A percentile compares a stretch with the other conserved stretches of the same genome.
phyloP scores from a whole-genome alignment of 768 basidiomycete genomes.

The Pisolithus albus region DNA sequence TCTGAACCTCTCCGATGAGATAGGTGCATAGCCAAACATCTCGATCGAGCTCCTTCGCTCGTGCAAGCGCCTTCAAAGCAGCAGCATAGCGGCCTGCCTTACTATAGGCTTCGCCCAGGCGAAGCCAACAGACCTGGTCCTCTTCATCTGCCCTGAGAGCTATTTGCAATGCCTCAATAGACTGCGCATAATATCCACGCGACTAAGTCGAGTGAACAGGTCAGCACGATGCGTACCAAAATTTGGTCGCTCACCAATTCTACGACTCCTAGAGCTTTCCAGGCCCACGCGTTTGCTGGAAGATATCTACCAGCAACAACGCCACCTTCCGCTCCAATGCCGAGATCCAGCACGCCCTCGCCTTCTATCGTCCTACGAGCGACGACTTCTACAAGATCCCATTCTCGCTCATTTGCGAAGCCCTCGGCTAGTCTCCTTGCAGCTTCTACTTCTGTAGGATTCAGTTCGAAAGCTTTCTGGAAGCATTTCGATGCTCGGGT shows the following conservation, averaged over 20 bases:
- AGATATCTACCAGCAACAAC: slow-evolving; percentile 43
- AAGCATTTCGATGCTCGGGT: slow-evolving; percentile 90
- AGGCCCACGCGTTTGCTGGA: slow-evolving; percentile 90
- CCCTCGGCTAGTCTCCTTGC: slow-evolving; percentile 79
- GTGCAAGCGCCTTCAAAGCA: slow-evolving; percentile 77
- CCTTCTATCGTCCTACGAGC: slow-evolving; percentile 89
- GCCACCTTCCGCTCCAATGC: slow-evolving; percentile 38
- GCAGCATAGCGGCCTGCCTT: slow-evolving; percentile 85
- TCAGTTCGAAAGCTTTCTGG: slow-evolving; percentile 96
- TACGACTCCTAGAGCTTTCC: slow-evolving; percentile 92
- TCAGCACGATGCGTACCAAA: background rate
- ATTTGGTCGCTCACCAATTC: slow-evolving; percentile 60
- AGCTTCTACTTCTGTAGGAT: slow-evolving; percentile 80
- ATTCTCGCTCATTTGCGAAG: slow-evolving; percentile 89
- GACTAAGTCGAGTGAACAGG: slow-evolving; percentile 36
- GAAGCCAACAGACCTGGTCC: slow-evolving; percentile 81
- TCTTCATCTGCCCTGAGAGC: slow-evolving; percentile 71
- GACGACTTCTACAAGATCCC: slow-evolving; percentile 95
- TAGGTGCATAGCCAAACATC: slow-evolving; percentile 79
- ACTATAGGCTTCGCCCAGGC: slow-evolving; percentile 87
- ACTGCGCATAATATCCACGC: slow-evolving; percentile 59
- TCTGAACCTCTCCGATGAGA: slow-evolving; percentile 79
- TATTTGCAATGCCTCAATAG: slow-evolving; percentile 83
- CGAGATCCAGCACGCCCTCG: slow-evolving; percentile 73
- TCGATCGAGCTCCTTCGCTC: slow-evolving; percentile 65